A percentile compares a stretch with the other conserved stretches of the same genome.
Evolutionary conservation across 345 rosid genomes (phyloP).

Genomic region (Arabidopsis arenosa): DNA sequence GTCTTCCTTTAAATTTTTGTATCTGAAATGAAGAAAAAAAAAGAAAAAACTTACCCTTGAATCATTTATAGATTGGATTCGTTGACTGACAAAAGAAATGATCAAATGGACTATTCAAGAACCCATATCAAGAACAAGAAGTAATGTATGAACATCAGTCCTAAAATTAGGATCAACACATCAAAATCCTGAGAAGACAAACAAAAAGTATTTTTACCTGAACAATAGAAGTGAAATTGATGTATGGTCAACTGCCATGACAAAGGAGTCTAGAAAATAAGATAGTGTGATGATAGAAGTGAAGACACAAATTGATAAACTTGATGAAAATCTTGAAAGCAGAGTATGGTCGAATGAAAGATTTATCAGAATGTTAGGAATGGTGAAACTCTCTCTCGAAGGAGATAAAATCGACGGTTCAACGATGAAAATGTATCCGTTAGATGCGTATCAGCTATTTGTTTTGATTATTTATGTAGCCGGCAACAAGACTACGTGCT

Average conservation of each 20-base stretch:
- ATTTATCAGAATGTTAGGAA: conserved; percentile 10
- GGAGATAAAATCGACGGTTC: conserved; percentile 8
- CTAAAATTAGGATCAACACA: neutral
- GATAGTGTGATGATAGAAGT: neutral
- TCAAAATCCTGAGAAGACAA: neutral
- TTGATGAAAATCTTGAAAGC: neutral
- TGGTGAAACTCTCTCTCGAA: conserved; percentile 15
- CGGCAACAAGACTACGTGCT: conserved; percentile 44
- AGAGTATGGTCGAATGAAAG: neutral
- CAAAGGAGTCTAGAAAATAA: neutral
- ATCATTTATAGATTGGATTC: neutral
- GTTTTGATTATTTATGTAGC: conserved; percentile 34
- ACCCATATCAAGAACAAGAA: neutral
- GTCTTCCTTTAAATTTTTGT: neutral
- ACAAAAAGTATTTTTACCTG: conserved; percentile 19
- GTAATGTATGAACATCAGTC: neutral
- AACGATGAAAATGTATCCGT: conserved; percentile 34
- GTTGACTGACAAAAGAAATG: conserved; percentile 24
- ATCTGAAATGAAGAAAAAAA: neutral
- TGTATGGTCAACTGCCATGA: conserved; percentile 26
- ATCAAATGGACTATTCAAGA: conserved; percentile 21
- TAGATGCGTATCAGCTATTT: conserved; percentile 33
- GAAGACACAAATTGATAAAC: conserved; percentile 6
- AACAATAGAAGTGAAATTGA: conserved; percentile 9
- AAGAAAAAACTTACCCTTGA: neutral